Percentiles rank a stretch among this genome's conserved stretches.
phyloP scores from a whole-genome alignment of 2,329 filamentous ascomycete genomes.

The Dothideomycetidae sp. region DNA sequence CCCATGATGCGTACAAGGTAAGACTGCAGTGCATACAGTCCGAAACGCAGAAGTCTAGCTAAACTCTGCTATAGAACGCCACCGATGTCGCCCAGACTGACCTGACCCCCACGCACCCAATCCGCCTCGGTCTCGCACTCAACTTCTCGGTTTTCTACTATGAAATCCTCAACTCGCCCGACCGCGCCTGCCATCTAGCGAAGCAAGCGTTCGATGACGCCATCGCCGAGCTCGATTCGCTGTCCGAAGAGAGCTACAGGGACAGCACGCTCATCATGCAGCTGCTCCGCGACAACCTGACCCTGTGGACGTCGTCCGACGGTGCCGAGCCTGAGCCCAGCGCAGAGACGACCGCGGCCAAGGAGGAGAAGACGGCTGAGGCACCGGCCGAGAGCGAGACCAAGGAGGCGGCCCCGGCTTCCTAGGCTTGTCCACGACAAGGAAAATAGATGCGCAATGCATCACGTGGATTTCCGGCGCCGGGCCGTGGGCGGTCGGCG shows the following conservation, averaged over 20 bases:
- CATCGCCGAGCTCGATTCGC: slow-evolving; percentile 94
- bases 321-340: slow-evolving; percentile 61
- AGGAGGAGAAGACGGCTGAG: slow-evolving; percentile 37
- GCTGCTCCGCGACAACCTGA: slow-evolving; percentile 93
- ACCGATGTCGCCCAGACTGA: slow-evolving; percentile 98
- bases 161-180: slow-evolving; percentile 96
- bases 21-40: too few relatives aligned
- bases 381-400: slow-evolving; percentile 24
- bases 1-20: slow-evolving; percentile 97
- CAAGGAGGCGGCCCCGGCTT: slow-evolving; percentile 36
- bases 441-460: too few relatives aligned
- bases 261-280: slow-evolving; percentile 99
- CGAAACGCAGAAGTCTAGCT: slow-evolving; percentile 1
- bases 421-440: slow-evolving; percentile 11
- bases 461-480: background rate
- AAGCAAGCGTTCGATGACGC: slow-evolving; percentile 99
- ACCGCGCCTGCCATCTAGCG: slow-evolving; percentile 93
- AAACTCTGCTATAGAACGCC: slow-evolving; percentile 51
- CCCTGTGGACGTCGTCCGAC: slow-evolving; percentile 93
- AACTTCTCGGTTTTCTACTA: slow-evolving; percentile 99
- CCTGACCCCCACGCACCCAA: slow-evolving; percentile 92
- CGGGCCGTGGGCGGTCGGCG: too few relatives aligned
- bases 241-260: slow-evolving; percentile 96
- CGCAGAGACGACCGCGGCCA: slow-evolving; percentile 37
- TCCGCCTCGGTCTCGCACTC: slow-evolving; percentile 89